Conservation (phyloP, 75 land plant genomes). For the Selaginella moellendorffii region DNA sequence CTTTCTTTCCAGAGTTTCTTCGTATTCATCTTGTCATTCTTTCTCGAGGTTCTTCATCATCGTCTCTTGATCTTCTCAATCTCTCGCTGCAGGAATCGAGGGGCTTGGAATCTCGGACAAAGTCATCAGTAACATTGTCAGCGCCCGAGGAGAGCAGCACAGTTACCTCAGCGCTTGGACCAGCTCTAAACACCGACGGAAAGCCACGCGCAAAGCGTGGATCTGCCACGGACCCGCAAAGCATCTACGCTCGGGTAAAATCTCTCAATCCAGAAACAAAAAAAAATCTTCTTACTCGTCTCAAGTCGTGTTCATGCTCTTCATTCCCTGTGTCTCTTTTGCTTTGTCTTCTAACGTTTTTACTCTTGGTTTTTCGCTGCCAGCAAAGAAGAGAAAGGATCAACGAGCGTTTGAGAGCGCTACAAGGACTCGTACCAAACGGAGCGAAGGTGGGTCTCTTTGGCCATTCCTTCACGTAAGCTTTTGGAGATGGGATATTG, state of each 20-base stretch:
- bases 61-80: too few relatives aligned
- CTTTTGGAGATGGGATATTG: neutral
- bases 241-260: constrained; percentile 63
- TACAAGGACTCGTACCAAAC: constrained; percentile 71
- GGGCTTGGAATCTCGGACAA: neutral
- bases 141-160: neutral
- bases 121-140: neutral
- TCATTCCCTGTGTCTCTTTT: too few relatives aligned
- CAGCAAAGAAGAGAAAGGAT: constrained; percentile 71
- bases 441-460: constrained; percentile 48
- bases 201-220: constrained; percentile 54
- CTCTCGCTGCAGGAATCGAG: neutral
- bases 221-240: constrained; percentile 65
- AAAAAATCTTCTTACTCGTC: too few relatives aligned
- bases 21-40: too few relatives aligned
- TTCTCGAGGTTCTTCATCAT: too few relatives aligned
- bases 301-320: too few relatives aligned
- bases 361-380: neutral
- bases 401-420: constrained; percentile 45
- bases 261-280: neutral
- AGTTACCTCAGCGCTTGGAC: constrained; percentile 7
- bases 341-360: neutral
- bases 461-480: neutral
- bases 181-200: constrained; percentile 30
- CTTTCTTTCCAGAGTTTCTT: too few relatives aligned